phyloP scores from a whole-genome alignment of 2,329 filamentous ascomycete genomes.

The Colletotrichum sansevieriae region DNA sequence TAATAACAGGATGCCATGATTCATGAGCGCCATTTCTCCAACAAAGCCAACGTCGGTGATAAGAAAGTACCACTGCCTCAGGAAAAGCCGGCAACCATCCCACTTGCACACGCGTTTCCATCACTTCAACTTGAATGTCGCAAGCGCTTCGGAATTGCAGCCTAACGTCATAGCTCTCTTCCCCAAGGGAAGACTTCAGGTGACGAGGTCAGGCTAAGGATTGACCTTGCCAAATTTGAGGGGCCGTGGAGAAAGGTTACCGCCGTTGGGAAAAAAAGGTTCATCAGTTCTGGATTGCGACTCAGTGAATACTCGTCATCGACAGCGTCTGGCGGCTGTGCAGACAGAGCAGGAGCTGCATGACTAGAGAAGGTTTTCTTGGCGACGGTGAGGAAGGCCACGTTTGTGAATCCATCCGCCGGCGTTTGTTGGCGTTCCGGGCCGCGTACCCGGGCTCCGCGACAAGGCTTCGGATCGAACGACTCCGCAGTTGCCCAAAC shows the following conservation, averaged over 20 bases:
- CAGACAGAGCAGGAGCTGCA: too few relatives aligned
- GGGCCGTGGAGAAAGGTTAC: neutral
- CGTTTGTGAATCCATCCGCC: too few relatives aligned
- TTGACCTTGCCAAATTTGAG: neutral
- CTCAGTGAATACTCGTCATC: neutral
- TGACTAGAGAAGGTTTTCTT: too few relatives aligned
- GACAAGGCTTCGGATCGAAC: too few relatives aligned
- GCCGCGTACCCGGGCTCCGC: too few relatives aligned
- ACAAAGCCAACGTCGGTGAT: neutral
- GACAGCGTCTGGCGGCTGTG: too few relatives aligned
- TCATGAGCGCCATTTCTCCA: neutral
- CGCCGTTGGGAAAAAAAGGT: neutral
- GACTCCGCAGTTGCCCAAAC: too few relatives aligned
- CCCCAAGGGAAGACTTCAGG: constrained; percentile 1
- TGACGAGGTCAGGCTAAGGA: neutral
- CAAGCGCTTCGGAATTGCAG: neutral
- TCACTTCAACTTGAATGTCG: neutral
- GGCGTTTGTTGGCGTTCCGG: too few relatives aligned
- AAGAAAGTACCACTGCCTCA: too few relatives aligned
- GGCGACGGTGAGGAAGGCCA: too few relatives aligned
- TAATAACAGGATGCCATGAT: neutral
- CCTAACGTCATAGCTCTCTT: constrained; percentile 12
- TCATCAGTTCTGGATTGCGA: neutral
- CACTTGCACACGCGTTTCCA: neutral
- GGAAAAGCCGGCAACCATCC: neutral